A percentile compares a stretch with the other conserved stretches of the same genome.
Conservation (phyloP, 2,329 filamentous ascomycete genomes). For the Sporothrix pseudoabietina region DNA sequence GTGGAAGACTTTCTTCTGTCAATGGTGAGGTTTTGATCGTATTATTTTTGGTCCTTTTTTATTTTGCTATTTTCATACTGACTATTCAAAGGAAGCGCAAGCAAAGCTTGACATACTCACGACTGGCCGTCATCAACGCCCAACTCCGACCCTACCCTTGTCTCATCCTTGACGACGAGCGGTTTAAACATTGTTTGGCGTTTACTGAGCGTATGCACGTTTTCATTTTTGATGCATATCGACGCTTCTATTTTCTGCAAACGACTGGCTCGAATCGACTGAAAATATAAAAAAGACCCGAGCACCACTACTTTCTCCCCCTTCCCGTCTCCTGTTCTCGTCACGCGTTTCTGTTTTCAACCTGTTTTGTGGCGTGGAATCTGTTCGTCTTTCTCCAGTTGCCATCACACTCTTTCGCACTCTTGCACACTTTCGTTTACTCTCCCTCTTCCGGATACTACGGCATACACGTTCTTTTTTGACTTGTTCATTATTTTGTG, state of each 20-base stretch:
- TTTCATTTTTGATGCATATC: background rate
- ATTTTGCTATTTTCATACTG: background rate
- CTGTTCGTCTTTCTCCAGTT: slow-evolving; percentile 24
- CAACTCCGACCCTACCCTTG: background rate
- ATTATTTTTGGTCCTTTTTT: background rate
- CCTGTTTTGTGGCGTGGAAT: background rate
- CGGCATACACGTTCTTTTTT: slow-evolving; percentile 20
- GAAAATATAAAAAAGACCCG: slow-evolving; percentile 13
- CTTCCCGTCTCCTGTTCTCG: background rate
- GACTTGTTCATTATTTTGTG: slow-evolving; percentile 26
- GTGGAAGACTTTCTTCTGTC: background rate
- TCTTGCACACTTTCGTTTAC: slow-evolving; percentile 6
- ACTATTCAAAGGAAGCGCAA: background rate
- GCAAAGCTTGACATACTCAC: background rate
- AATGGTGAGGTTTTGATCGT: background rate
- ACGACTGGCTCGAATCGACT: slow-evolving; percentile 16
- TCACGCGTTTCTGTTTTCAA: slow-evolving; percentile 12
- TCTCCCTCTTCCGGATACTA: background rate
- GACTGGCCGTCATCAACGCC: background rate
- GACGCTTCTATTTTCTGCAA: background rate
- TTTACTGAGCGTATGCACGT: background rate
- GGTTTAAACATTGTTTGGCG: slow-evolving; percentile 13
- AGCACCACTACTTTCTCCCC: background rate
- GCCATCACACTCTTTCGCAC: background rate
- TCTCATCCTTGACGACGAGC: background rate